Conservation (phyloP, 306 rosid genomes). For the Trifolium repens region DNA sequence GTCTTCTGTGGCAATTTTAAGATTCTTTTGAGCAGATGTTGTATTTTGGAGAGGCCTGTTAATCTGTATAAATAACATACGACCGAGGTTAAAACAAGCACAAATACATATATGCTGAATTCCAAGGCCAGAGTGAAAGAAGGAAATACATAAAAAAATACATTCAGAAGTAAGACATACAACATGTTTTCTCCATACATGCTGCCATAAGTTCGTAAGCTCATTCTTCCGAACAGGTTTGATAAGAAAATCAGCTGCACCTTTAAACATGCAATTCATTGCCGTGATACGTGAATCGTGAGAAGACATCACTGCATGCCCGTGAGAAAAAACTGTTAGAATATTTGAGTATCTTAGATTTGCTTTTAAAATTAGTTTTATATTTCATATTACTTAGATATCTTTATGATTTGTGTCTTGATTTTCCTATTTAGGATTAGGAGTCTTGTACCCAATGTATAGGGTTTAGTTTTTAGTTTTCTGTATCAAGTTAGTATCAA, state of each 20-base stretch:
- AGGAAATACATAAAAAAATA: constrained; percentile 6
- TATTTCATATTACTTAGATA: too few species aligned
- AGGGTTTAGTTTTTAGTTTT: neutral
- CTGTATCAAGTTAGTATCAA: neutral
- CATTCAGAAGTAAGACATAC: constrained; percentile 53
- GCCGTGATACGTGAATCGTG: constrained; percentile 63
- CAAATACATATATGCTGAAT: neutral
- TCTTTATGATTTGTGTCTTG: neutral
- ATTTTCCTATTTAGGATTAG: neutral
- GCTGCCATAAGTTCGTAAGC: constrained; percentile 78
- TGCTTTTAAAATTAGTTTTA: neutral
- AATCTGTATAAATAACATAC: constrained; percentile 38
- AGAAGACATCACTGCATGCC: constrained; percentile 78
- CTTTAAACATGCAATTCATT: constrained; percentile 75
- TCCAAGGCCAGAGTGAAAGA: neutral
- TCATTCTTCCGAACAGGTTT: constrained; percentile 84
- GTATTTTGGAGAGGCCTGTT: constrained; percentile 40
- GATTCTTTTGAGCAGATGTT: constrained; percentile 40
- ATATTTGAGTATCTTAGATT: neutral
- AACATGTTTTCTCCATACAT: constrained; percentile 75
- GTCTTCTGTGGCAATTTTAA: constrained; percentile 51
- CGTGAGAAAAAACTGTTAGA: constrained; percentile 35
- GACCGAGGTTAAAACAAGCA: neutral
- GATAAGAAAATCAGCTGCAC: constrained; percentile 80
- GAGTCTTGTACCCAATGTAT: neutral